Percentiles rank a stretch among this genome's conserved stretches.
These are phyloP conservation scores for Silene latifolia DNA, from an alignment of 148 eudicot genomes.

Conservation along the genomic window DNA sequence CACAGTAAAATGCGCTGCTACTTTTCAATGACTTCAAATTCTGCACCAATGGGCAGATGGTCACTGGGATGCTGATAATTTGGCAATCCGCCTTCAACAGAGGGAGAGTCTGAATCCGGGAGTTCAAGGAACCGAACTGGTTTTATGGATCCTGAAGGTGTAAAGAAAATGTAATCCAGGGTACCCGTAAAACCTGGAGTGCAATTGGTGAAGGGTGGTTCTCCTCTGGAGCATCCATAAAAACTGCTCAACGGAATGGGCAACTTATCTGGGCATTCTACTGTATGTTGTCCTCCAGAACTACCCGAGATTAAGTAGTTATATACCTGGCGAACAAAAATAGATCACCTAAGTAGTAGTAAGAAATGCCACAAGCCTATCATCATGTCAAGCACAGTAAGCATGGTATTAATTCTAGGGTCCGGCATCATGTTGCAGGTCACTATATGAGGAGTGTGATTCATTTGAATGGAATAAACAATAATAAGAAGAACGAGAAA, in stretches of 20 bases:
- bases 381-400: neutral
- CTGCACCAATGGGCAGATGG: constrained; percentile 76
- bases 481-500: neutral
- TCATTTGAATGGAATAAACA: neutral
- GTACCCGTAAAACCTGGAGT: constrained; percentile 91
- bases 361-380: neutral
- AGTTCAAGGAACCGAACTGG: constrained; percentile 77
- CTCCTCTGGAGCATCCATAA: constrained; percentile 66
- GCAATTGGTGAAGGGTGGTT: constrained; percentile 85
- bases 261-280: constrained; percentile 42
- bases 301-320: constrained; percentile 65
- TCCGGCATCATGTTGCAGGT: neutral
- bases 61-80: constrained; percentile 89
- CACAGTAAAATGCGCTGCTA: constrained; percentile 1
- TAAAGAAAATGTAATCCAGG: constrained; percentile 76
- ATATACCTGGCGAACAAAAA: constrained; percentile 60
- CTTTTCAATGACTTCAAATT: constrained; percentile 43
- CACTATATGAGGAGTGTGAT: neutral
- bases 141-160: constrained; percentile 44
- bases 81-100: constrained; percentile 72
- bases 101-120: constrained; percentile 62
- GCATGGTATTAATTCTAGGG: neutral
- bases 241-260: constrained; percentile 63
- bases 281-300: constrained; percentile 26
- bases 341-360: neutral